phyloP scores from a whole-genome alignment of 192 early-diverging fungal species.

The Podila minutissima region DNA sequence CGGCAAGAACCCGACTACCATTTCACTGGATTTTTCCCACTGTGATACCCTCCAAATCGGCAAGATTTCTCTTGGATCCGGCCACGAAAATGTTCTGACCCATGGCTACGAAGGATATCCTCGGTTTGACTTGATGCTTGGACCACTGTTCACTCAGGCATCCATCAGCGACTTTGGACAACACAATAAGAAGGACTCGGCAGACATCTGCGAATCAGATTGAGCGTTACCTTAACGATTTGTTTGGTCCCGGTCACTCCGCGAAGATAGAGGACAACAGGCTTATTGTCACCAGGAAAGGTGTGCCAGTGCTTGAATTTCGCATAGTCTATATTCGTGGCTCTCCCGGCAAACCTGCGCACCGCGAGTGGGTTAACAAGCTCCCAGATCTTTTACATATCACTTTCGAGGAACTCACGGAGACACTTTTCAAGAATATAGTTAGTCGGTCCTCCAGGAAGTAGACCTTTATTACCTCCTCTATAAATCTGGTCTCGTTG shows the following conservation, averaged over 20 bases:
- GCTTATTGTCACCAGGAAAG: slow-evolving; percentile 17
- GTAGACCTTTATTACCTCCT: too few species aligned
- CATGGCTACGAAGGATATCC: slow-evolving; percentile 34
- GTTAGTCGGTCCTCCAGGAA: too few species aligned
- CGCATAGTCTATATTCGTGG: slow-evolving; percentile 47
- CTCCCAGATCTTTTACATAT: slow-evolving; percentile 34
- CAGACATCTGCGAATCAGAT: slow-evolving; percentile 37
- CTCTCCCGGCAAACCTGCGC: slow-evolving; percentile 21
- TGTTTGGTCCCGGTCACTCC: slow-evolving; percentile 17
- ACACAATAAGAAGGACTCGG: slow-evolving; percentile 22
- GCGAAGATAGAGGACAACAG: slow-evolving; percentile 15
- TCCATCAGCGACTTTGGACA: slow-evolving; percentile 34
- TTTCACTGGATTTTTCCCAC: slow-evolving; percentile 11
- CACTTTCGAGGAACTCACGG: slow-evolving; percentile 42
- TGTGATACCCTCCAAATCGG: background rate
- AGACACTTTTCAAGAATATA: slow-evolving; percentile 30
- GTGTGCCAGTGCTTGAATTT: slow-evolving; percentile 2
- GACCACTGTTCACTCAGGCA: slow-evolving; percentile 41
- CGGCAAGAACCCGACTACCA: slow-evolving; percentile 1
- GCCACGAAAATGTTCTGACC: slow-evolving; percentile 15
- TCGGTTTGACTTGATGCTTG: slow-evolving; percentile 46
- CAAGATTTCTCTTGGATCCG: slow-evolving; percentile 31
- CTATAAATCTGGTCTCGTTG: too few species aligned
- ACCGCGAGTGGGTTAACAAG: slow-evolving; percentile 11
- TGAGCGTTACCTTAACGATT: slow-evolving; percentile 23